Conservation (phyloP, 2,329 filamentous ascomycete genomes). For the Nemania bipapillata region DNA sequence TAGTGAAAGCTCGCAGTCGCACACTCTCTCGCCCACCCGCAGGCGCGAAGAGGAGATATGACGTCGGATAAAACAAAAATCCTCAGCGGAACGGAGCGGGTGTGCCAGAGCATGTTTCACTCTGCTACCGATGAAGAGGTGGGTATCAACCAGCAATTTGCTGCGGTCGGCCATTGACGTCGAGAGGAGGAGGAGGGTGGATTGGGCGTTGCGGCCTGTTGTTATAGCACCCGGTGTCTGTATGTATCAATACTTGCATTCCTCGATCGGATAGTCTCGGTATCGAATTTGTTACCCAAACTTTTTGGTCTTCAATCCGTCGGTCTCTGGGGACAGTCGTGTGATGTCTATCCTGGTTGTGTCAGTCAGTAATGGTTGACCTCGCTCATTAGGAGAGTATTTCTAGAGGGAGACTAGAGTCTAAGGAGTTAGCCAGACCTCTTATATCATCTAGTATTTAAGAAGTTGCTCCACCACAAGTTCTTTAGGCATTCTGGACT, state of each 20-base stretch:
- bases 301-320: not conserved
- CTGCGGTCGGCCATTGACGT: not conserved
- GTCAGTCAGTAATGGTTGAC: too few species aligned
- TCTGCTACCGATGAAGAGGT: not conserved
- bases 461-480: not conserved
- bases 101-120: not conserved
- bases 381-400: too few species aligned
- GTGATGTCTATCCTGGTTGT: not conserved
- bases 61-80: not conserved
- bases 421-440: too few species aligned
- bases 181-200: not conserved
- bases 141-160: not conserved
- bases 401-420: too few species aligned
- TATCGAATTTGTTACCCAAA: constrained; percentile 3
- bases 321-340: not conserved
- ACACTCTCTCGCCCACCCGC: not conserved
- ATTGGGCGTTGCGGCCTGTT: constrained; percentile 22
- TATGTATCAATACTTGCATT: constrained; percentile 24
- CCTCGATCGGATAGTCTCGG: not conserved
- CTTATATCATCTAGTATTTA: too few species aligned
- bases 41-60: not conserved
- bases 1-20: constrained; percentile 25
- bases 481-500: not conserved
- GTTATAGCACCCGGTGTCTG: constrained; percentile 22
- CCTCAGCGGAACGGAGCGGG: not conserved